Conservation (phyloP, 345 rosid genomes). For the Fremontodendron californicum region DNA sequence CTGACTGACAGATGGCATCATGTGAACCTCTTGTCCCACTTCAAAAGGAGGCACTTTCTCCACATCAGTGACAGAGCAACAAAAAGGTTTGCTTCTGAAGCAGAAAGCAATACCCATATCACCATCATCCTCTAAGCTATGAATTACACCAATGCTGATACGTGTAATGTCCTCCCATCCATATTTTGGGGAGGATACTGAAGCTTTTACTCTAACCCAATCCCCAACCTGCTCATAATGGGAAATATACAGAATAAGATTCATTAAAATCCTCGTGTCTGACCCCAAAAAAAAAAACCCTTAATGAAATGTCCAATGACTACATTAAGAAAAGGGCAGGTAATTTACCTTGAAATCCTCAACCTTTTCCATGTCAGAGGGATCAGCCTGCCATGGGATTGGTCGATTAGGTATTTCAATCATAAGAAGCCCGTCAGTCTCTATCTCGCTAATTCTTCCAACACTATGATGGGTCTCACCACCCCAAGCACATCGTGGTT, state of each 20-base stretch:
- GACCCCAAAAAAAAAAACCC: not conserved
- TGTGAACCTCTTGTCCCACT: constrained; percentile 83
- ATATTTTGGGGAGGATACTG: constrained; percentile 92
- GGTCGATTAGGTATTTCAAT: constrained; percentile 92
- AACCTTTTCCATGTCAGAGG: constrained; percentile 98
- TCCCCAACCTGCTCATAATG: constrained; percentile 71
- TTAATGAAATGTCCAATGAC: not conserved
- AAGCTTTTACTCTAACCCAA: constrained; percentile 93
- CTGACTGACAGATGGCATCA: constrained; percentile 69
- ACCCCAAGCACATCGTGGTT: constrained; percentile 98
- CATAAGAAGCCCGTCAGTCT: constrained; percentile 88
- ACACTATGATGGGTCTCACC: constrained; percentile 99
- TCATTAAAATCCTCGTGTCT: not conserved
- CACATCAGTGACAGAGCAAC: constrained; percentile 88
- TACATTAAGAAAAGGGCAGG: constrained; percentile 5
- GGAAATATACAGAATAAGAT: constrained; percentile 10
- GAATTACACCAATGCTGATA: constrained; percentile 79
- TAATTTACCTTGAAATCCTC: constrained; percentile 83
- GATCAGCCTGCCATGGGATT: constrained; percentile 96
- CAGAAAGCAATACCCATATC: constrained; percentile 93
- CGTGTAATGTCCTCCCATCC: constrained; percentile 95
- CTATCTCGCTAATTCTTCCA: constrained; percentile 86
- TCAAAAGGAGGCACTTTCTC: constrained; percentile 87
- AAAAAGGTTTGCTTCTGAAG: constrained; percentile 84
- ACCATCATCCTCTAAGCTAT: constrained; percentile 94